A percentile compares a stretch with the other conserved stretches of the same genome.
Evolutionary conservation across 2,329 filamentous ascomycete species (phyloP).

Genomic region (Diplodia scrobiculata): DNA sequence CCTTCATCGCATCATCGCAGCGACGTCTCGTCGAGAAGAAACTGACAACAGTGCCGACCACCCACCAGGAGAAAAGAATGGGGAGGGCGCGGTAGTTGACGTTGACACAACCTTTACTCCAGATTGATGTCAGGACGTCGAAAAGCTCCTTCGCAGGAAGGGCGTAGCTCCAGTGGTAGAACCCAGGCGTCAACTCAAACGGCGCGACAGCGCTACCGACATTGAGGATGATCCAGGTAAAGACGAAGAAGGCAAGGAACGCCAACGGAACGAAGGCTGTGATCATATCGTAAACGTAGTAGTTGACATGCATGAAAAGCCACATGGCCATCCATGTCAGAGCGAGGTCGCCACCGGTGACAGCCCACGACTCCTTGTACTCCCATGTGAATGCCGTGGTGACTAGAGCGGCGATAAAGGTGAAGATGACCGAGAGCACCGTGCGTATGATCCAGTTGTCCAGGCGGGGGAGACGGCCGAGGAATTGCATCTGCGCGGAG

Average conservation of each 20-base stretch:
- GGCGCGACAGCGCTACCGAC: conserved; percentile 47
- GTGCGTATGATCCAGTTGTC: conserved; percentile 38
- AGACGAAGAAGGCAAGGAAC: conserved; percentile 48
- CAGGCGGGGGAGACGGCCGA: conserved; percentile 31
- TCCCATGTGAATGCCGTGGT: conserved; percentile 49
- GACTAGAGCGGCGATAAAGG: conserved; percentile 42
- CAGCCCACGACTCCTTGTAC: conserved; percentile 45
- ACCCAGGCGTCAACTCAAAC: conserved; percentile 46
- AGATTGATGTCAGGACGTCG: conserved; percentile 46
- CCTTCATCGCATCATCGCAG: conserved; percentile 6
- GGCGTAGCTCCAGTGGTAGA: conserved; percentile 45
- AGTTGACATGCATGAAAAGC: conserved; percentile 50
- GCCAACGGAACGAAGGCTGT: conserved; percentile 45
- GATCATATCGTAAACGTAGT: conserved; percentile 47
- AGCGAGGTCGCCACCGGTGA: conserved; percentile 44
- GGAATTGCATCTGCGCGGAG: conserved; percentile 36
- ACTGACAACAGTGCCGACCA: conserved; percentile 31
- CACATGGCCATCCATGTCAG: conserved; percentile 48
- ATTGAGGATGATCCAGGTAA: conserved; percentile 49
- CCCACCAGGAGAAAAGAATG: conserved; percentile 49
- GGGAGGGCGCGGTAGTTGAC: conserved; percentile 47
- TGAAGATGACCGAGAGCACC: conserved; percentile 40
- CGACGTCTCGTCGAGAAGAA: conserved; percentile 11
- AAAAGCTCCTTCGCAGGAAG: conserved; percentile 48
- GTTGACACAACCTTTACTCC: conserved; percentile 49